Percentiles rank a stretch among this genome's conserved stretches.
phyloP scores from a whole-genome alignment of 805 yeast species.

The Jamesozyma jinghongensis region DNA sequence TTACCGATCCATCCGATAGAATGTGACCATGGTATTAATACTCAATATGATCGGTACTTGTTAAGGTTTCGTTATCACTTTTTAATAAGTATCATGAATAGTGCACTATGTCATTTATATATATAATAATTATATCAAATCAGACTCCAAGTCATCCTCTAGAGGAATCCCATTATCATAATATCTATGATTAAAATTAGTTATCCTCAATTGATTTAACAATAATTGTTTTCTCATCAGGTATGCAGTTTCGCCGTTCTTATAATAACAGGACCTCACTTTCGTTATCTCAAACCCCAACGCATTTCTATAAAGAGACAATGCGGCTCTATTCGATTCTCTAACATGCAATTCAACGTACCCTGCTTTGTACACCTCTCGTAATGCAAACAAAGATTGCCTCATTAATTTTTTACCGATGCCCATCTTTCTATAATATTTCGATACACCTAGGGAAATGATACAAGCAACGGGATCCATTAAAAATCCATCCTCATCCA shows the following conservation, averaged over 20 bases:
- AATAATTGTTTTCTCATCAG: constrained; percentile 71
- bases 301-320: constrained; percentile 79
- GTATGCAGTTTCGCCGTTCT: constrained; percentile 94
- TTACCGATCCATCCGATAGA: too few relatives aligned
- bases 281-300: constrained; percentile 68
- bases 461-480: constrained; percentile 80
- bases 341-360: constrained; percentile 87
- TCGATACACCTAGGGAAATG: constrained; percentile 88
- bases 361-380: constrained; percentile 70
- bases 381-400: constrained; percentile 65
- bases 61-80: too few relatives aligned
- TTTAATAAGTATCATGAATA: neutral
- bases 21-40: too few relatives aligned
- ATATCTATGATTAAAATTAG: neutral
- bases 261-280: constrained; percentile 77
- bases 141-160: constrained; percentile 47
- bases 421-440: constrained; percentile 89
- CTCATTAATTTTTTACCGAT: constrained; percentile 84
- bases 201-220: constrained; percentile 39
- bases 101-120: neutral
- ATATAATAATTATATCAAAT: constrained; percentile 35
- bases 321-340: constrained; percentile 83
- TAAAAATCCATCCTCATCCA: constrained; percentile 67
- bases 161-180: constrained; percentile 21
- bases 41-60: too few relatives aligned